Base-by-base conservation (phyloP, 2,329 filamentous ascomycete genomes). In the Neonectria punicea region DNA sequence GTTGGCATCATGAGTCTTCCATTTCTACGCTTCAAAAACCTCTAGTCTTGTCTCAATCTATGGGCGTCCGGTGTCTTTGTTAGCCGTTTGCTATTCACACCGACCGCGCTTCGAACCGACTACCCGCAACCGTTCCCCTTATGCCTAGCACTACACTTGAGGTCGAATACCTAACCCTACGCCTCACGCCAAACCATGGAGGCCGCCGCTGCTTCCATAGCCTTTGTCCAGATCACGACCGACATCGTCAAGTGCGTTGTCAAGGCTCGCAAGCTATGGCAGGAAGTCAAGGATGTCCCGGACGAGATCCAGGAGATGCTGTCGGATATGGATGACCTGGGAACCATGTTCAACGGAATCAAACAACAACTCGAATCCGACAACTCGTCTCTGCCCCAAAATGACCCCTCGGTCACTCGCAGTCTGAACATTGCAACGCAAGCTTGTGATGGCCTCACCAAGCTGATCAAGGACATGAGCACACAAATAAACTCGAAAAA, bases 221-320 rank as follows among this genome's bases (percentile, higher is more conserved):
- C 74, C 34, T 67, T 77, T 22, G 58, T 73, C 30, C 68, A 76
- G 43, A 44, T 73, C 3, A 56, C 73, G 20, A 25, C 63, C 3
- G 60, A 68, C 6, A 70, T 76, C 30, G 70, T 58, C 6, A 72
- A 68, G 39, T 65, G 66, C 32, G 65, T 71, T 1, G 20, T 72
- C 47, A 72, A 72, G 20, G 56, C 65, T 18, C 69, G 70, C 8
- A 34, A 62, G 25, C 11, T 77, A 54, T 77, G 74, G 70, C 63
- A 75, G 1, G 59, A 76, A 30, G 41, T 76, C 32, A 39, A 72
- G 28, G 64, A 73, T 2, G 53, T 76, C 22, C 73, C 75, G 0
- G 55, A 69, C 0, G 68, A 73, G 44, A 58, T 73, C 20, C 22
- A 65, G 6, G 53, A 55, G 20, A 63, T 76, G 18, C 61, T 78